phyloP scores from a whole-genome alignment of 352 stramenopile genomes.

The Pythium biforme region DNA sequence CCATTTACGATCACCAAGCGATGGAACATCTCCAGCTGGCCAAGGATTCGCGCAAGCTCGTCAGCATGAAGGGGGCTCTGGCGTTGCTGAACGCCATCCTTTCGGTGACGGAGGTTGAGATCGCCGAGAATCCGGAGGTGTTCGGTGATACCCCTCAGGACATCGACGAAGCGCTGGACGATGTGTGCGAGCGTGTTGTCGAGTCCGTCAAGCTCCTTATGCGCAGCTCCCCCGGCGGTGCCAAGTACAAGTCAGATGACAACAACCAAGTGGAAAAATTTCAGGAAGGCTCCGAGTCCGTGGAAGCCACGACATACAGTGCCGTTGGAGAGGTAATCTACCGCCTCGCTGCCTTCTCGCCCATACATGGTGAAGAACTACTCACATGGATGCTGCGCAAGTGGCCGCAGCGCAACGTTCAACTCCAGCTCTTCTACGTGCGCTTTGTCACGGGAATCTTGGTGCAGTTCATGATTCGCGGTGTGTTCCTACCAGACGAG shows the following conservation, averaged over 20 bases:
- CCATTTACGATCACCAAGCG: slow-evolving; percentile 68
- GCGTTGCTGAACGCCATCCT: slow-evolving; percentile 54
- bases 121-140: slow-evolving; percentile 32
- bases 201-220: slow-evolving; percentile 52
- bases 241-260: slow-evolving; percentile 32
- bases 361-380: slow-evolving; percentile 58
- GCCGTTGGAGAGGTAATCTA: slow-evolving; percentile 64
- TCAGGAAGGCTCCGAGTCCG: slow-evolving; percentile 54
- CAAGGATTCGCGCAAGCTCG: slow-evolving; percentile 15
- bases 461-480: slow-evolving; percentile 55
- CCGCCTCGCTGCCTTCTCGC: slow-evolving; percentile 55
- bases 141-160: slow-evolving; percentile 41
- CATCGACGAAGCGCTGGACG: slow-evolving; percentile 35
- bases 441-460: slow-evolving; percentile 62
- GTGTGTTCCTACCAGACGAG: slow-evolving; percentile 48
- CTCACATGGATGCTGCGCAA: slow-evolving; percentile 69
- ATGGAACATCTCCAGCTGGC: slow-evolving; percentile 22
- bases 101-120: slow-evolving; percentile 39
- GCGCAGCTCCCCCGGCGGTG: slow-evolving; percentile 46
- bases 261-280: slow-evolving; percentile 70
- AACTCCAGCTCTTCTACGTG: slow-evolving; percentile 75
- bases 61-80: slow-evolving; percentile 61
- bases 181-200: slow-evolving; percentile 45
- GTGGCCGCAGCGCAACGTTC: slow-evolving; percentile 71
- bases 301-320: slow-evolving; percentile 63